Evolutionary conservation across 768 basidiomycete species (phyloP), one percentile per base, ranked within the genome.

Genomic region (Psilocybe cubensis): DNA sequence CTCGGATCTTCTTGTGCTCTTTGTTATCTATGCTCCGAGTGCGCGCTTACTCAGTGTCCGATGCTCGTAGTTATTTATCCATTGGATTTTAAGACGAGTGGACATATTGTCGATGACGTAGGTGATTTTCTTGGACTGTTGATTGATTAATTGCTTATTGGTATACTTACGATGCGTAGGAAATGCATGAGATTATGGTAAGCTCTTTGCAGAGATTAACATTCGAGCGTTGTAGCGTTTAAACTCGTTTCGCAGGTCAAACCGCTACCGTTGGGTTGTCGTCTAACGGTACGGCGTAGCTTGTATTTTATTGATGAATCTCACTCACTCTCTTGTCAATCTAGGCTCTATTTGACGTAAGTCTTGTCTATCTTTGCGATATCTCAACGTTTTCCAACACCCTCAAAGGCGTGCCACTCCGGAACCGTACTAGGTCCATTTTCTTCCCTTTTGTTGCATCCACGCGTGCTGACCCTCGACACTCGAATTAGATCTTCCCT

Each of bases 101-200:
- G 94, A 0, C 80, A 89, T 53, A 95, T 99, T 53, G 74, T 94
- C 17, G 96, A 84, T 64, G 82, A 84, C 68, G 83, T 82, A 56
- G 14, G 78, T 70, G 20, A 7, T 28, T 20, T 54, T 38, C 35
- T 40, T 18, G 18, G 14, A 21, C 18, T 52, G 27, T n/a, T 52
- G 33, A 52, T 45, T 12, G 29, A 29, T 29, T 11, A 10, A 12
- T 38, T n/a, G n/a, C 11, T 31, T 43, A 25, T 31, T 18, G 20
- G 12, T 23, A 12, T 42, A 18, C 11, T 23, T 29, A 29, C 44
- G n/a, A n/a, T n/a, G n/a, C n/a, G n/a, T n/a, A 83, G 81, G 74
- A 78, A 54, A 74, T 84, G 76, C 76, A 82, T 56, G 69, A 73
- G 1, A 74, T 83, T 10, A 79, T 84, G 78, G 81, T 82, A 50